phyloP scores from a whole-genome alignment of 148 eudicot species.

The Heliosperma pusillum region DNA sequence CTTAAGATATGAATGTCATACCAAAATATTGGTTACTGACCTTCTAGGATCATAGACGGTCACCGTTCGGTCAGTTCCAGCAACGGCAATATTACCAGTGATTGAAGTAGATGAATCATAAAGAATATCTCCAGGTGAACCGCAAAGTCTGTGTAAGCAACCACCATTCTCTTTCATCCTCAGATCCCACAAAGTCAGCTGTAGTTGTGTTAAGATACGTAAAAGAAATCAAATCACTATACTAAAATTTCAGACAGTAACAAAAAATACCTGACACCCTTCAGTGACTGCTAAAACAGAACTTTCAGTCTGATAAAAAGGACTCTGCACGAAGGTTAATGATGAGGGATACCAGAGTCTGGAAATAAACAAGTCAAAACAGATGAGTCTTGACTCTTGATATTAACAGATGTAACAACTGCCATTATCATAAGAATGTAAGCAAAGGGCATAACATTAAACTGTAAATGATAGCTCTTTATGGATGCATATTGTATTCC shows the following conservation, averaged over 20 bases:
- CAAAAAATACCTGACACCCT: conserved; percentile 57
- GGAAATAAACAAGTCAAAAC: conserved; percentile 24
- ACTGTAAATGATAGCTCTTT: not conserved
- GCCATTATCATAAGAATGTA: not conserved
- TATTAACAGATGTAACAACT: not conserved
- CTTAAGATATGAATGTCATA: not conserved
- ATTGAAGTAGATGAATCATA: conserved; percentile 55
- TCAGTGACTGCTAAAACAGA: conserved; percentile 58
- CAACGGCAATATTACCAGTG: conserved; percentile 55
- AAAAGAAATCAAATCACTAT: not conserved
- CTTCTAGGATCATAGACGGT: conserved; percentile 78
- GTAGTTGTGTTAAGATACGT: conserved; percentile 19
- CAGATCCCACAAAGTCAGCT: conserved; percentile 74
- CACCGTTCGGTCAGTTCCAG: conserved; percentile 69
- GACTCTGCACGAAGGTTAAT: conserved; percentile 40
- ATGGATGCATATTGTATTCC: not conserved
- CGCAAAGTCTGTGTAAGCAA: conserved; percentile 56
- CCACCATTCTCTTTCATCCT: conserved; percentile 77
- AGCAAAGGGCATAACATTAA: not conserved
- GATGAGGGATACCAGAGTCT: conserved; percentile 72
- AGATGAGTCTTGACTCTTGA: not conserved
- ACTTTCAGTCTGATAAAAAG: conserved; percentile 37
- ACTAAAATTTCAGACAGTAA: not conserved
- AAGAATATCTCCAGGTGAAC: conserved; percentile 53
- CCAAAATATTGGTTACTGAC: conserved; percentile 23